A percentile compares a stretch with the other conserved stretches of the same genome.
Conservation (phyloP, 139 green algal species). For the Gonium pectorale region DNA sequence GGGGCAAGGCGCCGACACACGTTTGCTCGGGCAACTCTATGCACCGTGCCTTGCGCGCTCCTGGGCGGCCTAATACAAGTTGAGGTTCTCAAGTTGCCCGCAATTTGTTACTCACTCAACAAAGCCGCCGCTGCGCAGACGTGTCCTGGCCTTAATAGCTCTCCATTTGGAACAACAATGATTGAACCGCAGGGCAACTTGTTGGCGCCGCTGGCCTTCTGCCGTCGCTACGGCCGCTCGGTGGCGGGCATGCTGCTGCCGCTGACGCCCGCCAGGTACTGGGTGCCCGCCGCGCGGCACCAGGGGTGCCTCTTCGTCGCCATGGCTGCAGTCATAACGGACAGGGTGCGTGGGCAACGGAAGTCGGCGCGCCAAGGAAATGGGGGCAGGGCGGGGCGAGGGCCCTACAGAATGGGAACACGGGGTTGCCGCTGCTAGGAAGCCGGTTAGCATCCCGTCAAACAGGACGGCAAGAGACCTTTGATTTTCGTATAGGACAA, state of each 20-base stretch:
- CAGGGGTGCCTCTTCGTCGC: slow-evolving; percentile 13
- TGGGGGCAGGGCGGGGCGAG: too few species aligned
- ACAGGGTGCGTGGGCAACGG: too few species aligned
- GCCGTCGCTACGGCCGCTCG: not conserved
- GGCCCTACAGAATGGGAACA: too few species aligned
- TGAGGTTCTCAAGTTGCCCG: not conserved
- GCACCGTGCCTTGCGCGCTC: not conserved
- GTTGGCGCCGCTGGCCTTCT: not conserved
- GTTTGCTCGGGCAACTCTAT: not conserved
- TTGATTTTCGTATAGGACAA: too few species aligned
- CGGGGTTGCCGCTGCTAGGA: too few species aligned
- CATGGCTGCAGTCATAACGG: not conserved
- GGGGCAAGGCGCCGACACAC: too few species aligned
- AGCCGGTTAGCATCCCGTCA: too few species aligned
- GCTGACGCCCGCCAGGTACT: slow-evolving; percentile 1
- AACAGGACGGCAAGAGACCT: too few species aligned
- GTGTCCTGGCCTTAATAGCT: too few species aligned
- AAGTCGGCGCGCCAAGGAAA: too few species aligned
- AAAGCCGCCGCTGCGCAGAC: not conserved
- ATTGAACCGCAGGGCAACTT: not conserved
- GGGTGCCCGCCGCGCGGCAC: not conserved
- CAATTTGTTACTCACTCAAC: not conserved
- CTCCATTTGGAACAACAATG: too few species aligned
- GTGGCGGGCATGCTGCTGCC: not conserved
- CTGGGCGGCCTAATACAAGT: not conserved